A percentile compares a stretch with the other conserved stretches of the same genome.
phyloP scores from a whole-genome alignment of 1,284 basidiomycete species.

The Marasmius tenuissimus region DNA sequence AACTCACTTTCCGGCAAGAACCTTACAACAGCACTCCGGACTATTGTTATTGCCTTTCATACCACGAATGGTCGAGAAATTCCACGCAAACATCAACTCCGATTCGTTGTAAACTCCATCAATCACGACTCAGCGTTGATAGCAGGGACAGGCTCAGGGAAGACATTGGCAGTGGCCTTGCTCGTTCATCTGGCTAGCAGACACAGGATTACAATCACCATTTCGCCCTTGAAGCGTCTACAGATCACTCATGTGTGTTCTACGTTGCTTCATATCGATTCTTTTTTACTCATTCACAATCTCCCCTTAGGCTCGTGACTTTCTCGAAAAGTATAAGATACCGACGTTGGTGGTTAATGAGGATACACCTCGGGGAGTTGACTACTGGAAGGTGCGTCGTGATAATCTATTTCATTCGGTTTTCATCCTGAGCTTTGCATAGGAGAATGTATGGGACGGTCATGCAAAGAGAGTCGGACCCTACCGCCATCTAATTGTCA shows the following conservation, averaged over 20 bases:
- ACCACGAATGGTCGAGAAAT: no score
- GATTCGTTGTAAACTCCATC: no score
- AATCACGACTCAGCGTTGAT: no score
- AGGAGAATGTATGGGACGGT: not conserved
- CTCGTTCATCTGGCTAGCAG: slow-evolving; percentile 20
- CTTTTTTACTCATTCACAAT: not conserved
- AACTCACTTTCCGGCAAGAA: no score
- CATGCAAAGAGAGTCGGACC: not conserved
- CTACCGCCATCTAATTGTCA: slow-evolving; percentile 19
- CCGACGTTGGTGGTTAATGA: slow-evolving; percentile 26
- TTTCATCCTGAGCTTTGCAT: no score
- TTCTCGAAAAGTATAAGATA: slow-evolving; percentile 23
- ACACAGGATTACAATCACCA: slow-evolving; percentile 22
- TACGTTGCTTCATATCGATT: slow-evolving; percentile 1
- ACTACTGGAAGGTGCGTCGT: slow-evolving; percentile 25
- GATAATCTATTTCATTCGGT: no score
- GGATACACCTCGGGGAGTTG: slow-evolving; percentile 22
- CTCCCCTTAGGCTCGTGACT: slow-evolving; percentile 5
- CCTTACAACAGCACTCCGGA: no score
- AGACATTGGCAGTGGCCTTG: slow-evolving; percentile 23
- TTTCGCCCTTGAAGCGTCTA: slow-evolving; percentile 27
- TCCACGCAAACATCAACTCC: no score
- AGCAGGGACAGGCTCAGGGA: slow-evolving; percentile 25
- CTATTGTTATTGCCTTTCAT: no score
- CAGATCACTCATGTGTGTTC: slow-evolving; percentile 24